Conservation (phyloP, 2,329 filamentous ascomycete species). For the Ophiostoma sp. region DNA sequence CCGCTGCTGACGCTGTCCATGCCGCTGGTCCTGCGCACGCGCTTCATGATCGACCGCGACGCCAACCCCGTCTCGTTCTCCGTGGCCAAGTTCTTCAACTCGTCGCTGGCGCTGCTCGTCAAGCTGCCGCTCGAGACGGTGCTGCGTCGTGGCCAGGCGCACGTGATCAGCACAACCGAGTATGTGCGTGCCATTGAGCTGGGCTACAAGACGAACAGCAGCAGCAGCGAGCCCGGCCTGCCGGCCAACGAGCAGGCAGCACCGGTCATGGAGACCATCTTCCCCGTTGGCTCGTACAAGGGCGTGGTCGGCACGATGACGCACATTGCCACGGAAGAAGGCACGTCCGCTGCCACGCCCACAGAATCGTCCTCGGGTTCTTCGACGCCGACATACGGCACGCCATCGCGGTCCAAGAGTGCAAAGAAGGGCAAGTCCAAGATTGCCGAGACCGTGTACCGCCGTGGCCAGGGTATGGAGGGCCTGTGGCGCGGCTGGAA, state of each 20-base stretch:
- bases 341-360: constrained; percentile 46
- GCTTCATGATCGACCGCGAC: constrained; percentile 75
- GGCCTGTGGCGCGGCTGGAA: constrained; percentile 71
- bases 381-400: constrained; percentile 34
- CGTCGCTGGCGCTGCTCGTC: constrained; percentile 72
- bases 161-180: constrained; percentile 55
- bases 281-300: constrained; percentile 72
- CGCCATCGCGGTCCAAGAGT: constrained; percentile 32
- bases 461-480: constrained; percentile 61
- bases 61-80: constrained; percentile 77
- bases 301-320: constrained; percentile 93
- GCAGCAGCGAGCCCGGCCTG: constrained; percentile 5
- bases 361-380: not conserved
- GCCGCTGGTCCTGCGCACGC: constrained; percentile 79
- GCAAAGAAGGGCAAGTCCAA: constrained; percentile 29
- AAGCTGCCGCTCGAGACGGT: constrained; percentile 91
- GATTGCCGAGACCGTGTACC: constrained; percentile 42
- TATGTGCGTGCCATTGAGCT: constrained; percentile 47
- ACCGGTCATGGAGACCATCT: constrained; percentile 59
- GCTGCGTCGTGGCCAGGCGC: constrained; percentile 78
- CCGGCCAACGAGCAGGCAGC: constrained; percentile 27
- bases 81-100: constrained; percentile 73
- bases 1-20: constrained; percentile 76
- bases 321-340: constrained; percentile 78
- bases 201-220: not conserved